Conservation (phyloP, 352 stramenopile genomes). For the Phytopythium oedochilum region DNA sequence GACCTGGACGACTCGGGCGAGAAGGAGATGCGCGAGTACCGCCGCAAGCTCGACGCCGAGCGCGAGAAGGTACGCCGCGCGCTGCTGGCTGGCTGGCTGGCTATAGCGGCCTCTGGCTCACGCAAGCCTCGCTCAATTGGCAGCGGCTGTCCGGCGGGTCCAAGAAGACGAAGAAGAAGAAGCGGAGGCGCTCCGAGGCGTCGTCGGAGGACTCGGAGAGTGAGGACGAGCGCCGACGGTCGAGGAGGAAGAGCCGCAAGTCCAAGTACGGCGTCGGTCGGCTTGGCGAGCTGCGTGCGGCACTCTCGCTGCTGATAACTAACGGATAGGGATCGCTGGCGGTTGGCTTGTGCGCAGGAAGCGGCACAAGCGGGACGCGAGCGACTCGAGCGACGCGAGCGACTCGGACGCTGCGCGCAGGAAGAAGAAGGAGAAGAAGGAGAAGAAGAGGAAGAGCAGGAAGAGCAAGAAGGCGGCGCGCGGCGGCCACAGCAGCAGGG, state of each 20-base stretch:
- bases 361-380: conserved; percentile 48
- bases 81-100: too few relatives aligned
- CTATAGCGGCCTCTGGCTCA: too few relatives aligned
- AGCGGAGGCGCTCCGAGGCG: conserved; percentile 50
- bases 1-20: conserved; percentile 83
- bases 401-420: conserved; percentile 21
- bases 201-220: conserved; percentile 40
- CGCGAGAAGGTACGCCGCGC: conserved; percentile 75
- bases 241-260: conserved; percentile 65
- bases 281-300: too few relatives aligned
- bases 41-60: conserved; percentile 89
- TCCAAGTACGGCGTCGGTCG: conserved; percentile 56
- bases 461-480: conserved; percentile 29
- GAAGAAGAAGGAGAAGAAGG: conserved; percentile 29
- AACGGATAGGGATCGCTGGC: too few relatives aligned
- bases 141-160: conserved; percentile 56
- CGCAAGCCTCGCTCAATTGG: too few relatives aligned
- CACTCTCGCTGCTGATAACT: too few relatives aligned
- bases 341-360: conserved; percentile 28
- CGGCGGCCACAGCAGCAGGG: conserved; percentile 11
- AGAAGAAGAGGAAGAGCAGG: conserved; percentile 29
- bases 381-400: conserved; percentile 8
- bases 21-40: conserved; percentile 94
- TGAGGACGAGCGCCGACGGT: conserved; percentile 40
- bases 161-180: conserved; percentile 84